Percentiles rank a stretch among this genome's conserved stretches.
Evolutionary conservation across 129 eudicot species (phyloP).

Genomic region (Kitagawia praeruptora): DNA sequence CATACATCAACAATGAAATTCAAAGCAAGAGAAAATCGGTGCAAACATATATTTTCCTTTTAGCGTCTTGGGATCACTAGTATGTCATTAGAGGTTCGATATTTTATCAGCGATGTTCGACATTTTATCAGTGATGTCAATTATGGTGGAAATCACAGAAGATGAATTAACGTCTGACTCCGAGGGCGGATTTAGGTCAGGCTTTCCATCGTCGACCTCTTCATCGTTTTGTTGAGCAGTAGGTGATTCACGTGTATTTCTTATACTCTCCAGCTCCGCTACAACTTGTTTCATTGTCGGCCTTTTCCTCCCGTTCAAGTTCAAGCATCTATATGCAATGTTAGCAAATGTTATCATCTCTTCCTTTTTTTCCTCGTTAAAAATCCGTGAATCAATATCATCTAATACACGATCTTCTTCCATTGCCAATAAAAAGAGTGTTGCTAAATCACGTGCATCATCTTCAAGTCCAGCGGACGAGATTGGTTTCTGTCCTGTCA

Average conservation of each 20-base stretch:
- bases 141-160: too few relatives aligned
- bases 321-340: background rate
- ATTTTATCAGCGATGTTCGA: background rate
- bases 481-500: background rate
- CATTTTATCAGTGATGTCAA: background rate
- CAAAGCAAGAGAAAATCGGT: too few relatives aligned
- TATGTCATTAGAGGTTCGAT: background rate
- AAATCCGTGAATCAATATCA: background rate
- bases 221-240: background rate
- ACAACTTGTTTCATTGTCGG: background rate
- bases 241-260: background rate
- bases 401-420: background rate
- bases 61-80: too few relatives aligned
- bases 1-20: too few relatives aligned
- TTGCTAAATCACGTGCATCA: background rate
- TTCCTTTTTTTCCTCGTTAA: background rate
- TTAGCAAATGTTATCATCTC: background rate
- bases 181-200: background rate
- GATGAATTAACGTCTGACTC: background rate
- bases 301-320: background rate
- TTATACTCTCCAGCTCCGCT: background rate
- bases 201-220: background rate
- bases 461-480: background rate
- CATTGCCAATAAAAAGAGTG: background rate
- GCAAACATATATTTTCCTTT: too few relatives aligned